Evolutionary conservation across 441 rosid genomes (phyloP).

Genomic region (Adansonia grandidieri): DNA sequence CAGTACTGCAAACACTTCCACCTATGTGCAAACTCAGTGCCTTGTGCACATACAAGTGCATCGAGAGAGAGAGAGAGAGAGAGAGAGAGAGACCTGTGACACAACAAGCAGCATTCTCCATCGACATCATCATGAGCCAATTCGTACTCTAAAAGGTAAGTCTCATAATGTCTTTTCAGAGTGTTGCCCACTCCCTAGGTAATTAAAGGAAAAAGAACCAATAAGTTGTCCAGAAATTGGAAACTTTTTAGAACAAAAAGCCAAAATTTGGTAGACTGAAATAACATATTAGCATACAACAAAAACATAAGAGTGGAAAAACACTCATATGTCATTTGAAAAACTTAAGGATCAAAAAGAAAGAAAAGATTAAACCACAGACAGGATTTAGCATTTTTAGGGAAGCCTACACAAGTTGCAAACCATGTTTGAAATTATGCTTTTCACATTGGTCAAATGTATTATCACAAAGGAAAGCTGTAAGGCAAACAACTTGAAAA

Average conservation of each 20-base stretch:
- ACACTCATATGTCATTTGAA: neutral
- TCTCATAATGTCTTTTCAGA: slow-evolving; percentile 93
- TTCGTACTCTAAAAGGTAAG: slow-evolving; percentile 93
- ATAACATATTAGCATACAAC: neutral
- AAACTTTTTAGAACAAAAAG: neutral
- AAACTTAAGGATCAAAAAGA: neutral
- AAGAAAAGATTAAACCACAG: neutral
- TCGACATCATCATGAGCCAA: slow-evolving; percentile 99
- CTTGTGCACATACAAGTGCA: neutral
- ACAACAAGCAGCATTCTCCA: slow-evolving; percentile 97
- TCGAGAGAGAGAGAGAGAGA: neutral
- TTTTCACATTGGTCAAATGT: neutral
- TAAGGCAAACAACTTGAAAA: slow-evolving; percentile 25
- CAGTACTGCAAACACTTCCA: neutral
- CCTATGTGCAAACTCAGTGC: neutral
- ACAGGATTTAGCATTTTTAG: neutral
- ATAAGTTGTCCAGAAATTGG: slow-evolving; percentile 10
- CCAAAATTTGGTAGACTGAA: neutral
- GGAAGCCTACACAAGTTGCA: neutral
- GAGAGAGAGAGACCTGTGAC: slow-evolving; percentile 71
- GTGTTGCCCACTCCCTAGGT: slow-evolving; percentile 96
- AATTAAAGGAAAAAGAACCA: slow-evolving; percentile 23
- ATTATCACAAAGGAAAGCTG: slow-evolving; percentile 16
- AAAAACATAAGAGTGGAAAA: neutral
- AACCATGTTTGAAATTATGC: neutral